Evolutionary conservation across 768 basidiomycete genomes (phyloP), one percentile per base, ranked within the genome.

Genomic region (Mycena galopus): DNA sequence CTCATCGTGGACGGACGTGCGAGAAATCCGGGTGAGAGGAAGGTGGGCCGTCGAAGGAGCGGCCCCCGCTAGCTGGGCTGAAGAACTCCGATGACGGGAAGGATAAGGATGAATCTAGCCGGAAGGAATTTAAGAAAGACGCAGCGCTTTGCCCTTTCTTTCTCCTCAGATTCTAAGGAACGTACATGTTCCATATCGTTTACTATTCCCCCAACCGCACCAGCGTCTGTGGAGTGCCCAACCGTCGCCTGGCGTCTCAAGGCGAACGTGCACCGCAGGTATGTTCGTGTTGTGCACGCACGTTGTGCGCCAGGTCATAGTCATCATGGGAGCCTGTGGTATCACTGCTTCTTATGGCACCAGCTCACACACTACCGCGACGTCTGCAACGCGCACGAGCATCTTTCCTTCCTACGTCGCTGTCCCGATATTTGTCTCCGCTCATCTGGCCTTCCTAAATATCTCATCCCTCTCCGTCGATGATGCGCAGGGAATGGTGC

Each of bases 141-240:
- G 64, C 47, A 12, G 85, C 81, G 32, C 12, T 35, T 42, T 42
- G 53, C 27, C 23, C 44, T 51, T 62, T 27, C 62, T 14, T 16
- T 47, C 11, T 27, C 16, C 47, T 35, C 30, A 65, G 44, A 47
- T 21, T 39, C 61, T 35, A 51, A 94, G 96, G 96, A 25, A 93
- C 91, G 5, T 98, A 99, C 80, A 95, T 93, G n/a, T 99, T 96
- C 81, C 97, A 94, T 99, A 77, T 94, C 94, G 17, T 96, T 98
- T 80, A 86, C 91, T 21, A 91, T 99, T 65, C 95, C 97, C 0
- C 86, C 90, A 8, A 87, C 89, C 69, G 87, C 93, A 4, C 96
- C 96, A 3, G 94, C 97, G 2, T 91, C 92, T 0, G 84, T 97
- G 73, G 85, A 86, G 51, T 92, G 92, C 71, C 89, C 92, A 11